A percentile compares a stretch with the other conserved stretches of the same genome.
These are phyloP conservation scores for Sporothrix pallida DNA, from an alignment of 2,329 filamentous ascomycete species.

Conservation along the genomic window DNA sequence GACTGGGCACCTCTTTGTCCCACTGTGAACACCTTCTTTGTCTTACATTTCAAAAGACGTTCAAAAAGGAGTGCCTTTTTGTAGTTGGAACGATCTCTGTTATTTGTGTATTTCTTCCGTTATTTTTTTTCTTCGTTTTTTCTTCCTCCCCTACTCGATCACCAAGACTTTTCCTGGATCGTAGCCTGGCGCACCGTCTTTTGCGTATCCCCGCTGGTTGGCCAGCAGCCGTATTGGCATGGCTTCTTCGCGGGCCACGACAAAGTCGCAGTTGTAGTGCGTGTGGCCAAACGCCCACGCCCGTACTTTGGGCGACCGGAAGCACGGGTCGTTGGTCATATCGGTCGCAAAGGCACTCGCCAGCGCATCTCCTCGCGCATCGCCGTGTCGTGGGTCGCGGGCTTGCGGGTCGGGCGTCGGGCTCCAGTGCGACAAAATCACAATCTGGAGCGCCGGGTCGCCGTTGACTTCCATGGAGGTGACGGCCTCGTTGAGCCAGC, in stretches of 20 bases:
- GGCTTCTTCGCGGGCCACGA: slow-evolving; percentile 34
- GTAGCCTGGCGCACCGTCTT: slow-evolving; percentile 47
- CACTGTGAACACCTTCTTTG: neutral
- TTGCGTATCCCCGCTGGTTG: slow-evolving; percentile 43
- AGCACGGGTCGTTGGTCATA: slow-evolving; percentile 47
- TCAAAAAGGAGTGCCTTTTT: too few relatives aligned
- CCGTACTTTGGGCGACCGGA: slow-evolving; percentile 45
- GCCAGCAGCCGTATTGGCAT: slow-evolving; percentile 42
- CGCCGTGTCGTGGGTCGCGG: slow-evolving; percentile 45
- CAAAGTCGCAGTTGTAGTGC: slow-evolving; percentile 54
- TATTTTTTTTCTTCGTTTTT: neutral
- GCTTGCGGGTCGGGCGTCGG: slow-evolving; percentile 47
- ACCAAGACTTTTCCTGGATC: slow-evolving; percentile 42
- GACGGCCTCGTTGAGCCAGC: slow-evolving; percentile 53
- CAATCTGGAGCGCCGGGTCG: slow-evolving; percentile 40
- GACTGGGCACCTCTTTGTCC: neutral
- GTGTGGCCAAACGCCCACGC: slow-evolving; percentile 59
- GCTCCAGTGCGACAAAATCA: slow-evolving; percentile 53
- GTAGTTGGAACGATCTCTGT: neutral
- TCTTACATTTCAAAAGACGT: neutral
- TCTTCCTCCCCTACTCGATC: neutral
- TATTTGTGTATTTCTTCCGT: neutral
- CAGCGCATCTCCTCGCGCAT: slow-evolving; percentile 38
- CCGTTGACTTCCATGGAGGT: slow-evolving; percentile 38
- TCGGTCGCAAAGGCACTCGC: slow-evolving; percentile 50